Evolutionary conservation across 176 grass and related monocot species (phyloP).

Genomic region (Triticum dicoccoides): DNA sequence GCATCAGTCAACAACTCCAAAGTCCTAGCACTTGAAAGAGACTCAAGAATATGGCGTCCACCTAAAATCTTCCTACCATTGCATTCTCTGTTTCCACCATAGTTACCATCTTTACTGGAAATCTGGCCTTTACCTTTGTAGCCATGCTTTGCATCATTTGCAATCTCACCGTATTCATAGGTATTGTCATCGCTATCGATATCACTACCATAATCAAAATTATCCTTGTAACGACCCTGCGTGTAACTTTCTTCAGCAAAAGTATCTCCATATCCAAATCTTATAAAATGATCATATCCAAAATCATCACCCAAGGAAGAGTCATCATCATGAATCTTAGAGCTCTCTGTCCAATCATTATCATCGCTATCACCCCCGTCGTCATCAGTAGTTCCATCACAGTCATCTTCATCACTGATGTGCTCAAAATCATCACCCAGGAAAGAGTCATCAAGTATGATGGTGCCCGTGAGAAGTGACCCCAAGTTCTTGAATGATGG

Average conservation of each 20-base stretch:
- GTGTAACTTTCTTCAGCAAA: background rate
- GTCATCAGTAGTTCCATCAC: slow-evolving; percentile 12
- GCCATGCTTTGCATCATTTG: slow-evolving; percentile 19
- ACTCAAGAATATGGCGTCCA: too few relatives aligned
- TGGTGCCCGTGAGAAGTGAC: too few relatives aligned
- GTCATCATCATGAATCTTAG: background rate
- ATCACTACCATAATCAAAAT: slow-evolving; percentile 17
- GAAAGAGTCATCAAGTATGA: slow-evolving; percentile 32
- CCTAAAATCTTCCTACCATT: background rate
- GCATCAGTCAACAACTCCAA: too few relatives aligned
- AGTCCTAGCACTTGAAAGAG: too few relatives aligned
- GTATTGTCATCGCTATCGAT: slow-evolving; percentile 27
- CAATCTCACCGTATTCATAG: slow-evolving; percentile 31
- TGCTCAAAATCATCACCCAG: background rate
- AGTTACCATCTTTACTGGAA: background rate
- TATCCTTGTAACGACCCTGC: background rate
- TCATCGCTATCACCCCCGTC: background rate
- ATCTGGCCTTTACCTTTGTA: background rate
- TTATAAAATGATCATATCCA: background rate
- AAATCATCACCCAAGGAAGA: background rate
- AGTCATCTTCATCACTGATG: slow-evolving; percentile 22
- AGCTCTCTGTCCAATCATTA: background rate
- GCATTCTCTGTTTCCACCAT: background rate
- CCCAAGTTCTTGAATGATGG: slow-evolving; percentile 23
- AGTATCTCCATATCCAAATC: background rate